phyloP scores from a whole-genome alignment of 345 rosid species.

The Brassica nigra region DNA sequence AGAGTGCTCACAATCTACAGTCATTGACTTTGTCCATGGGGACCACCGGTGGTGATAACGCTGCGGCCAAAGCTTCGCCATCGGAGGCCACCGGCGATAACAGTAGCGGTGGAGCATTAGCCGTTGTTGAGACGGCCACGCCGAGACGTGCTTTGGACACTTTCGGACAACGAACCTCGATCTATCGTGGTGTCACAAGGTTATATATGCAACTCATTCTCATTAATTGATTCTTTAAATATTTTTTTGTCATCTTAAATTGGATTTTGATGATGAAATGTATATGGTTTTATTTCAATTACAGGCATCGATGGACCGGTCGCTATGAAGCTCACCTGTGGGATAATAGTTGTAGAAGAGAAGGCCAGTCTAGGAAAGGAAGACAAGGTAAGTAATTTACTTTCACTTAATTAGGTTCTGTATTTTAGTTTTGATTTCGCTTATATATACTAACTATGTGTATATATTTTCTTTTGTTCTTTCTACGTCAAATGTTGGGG shows the following conservation, averaged over 20 bases:
- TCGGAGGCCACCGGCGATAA: slow-evolving; percentile 60
- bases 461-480: slow-evolving; percentile 18
- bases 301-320: slow-evolving; percentile 98
- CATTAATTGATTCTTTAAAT: not conserved
- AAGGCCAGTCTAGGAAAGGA: slow-evolving; percentile 99
- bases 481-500: slow-evolving; percentile 28
- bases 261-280: slow-evolving; percentile 11
- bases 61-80: slow-evolving; percentile 36
- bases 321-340: slow-evolving; percentile 99
- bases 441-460: slow-evolving; percentile 31
- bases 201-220: slow-evolving; percentile 18
- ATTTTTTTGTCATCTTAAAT: slow-evolving; percentile 1
- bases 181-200: slow-evolving; percentile 99
- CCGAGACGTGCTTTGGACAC: slow-evolving; percentile 90
- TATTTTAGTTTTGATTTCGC: slow-evolving; percentile 4
- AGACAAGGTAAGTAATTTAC: slow-evolving; percentile 67
- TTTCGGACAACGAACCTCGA: slow-evolving; percentile 97
- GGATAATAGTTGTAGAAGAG: slow-evolving; percentile 99
- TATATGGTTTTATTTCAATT: slow-evolving; percentile 7
- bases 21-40: slow-evolving; percentile 93
- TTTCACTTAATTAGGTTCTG: not conserved
- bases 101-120: slow-evolving; percentile 53
- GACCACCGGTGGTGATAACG: slow-evolving; percentile 41
- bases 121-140: slow-evolving; percentile 53
- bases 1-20: slow-evolving; percentile 72